Evolutionary conservation across 257 asterid species (phyloP), one percentile per base, ranked within the genome.

Genomic region (Solanum gandarillasii): DNA sequence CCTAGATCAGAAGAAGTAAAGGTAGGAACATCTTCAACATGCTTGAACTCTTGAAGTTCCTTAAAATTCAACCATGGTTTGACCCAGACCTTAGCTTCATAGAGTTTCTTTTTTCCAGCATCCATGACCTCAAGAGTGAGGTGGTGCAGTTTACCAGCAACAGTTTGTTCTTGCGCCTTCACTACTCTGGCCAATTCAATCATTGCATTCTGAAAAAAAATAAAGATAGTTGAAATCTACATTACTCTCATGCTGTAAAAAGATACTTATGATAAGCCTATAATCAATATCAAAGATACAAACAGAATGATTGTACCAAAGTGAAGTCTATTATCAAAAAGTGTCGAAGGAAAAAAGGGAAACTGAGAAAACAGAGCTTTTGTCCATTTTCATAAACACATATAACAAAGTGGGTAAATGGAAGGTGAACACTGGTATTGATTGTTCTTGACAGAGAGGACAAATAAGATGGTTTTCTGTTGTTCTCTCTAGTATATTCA

Each of bases 31-130:
- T 94, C 96, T 27, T 84, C 93, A 41, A 93, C 93, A 85, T 91
- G 96, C 86, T 89, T 94, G 93, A 97, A 97, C 74, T 94, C 98
- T 88, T 97, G 96, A 38, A 97, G 91, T 87, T 97, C 95, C 93
- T 92, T 95, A 52, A 95, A 97, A 86, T 94, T 71, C 94, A 95
- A 58, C 99, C 99, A 97, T 12, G 99, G 98, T 86, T 95, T 97
- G 1, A 95, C 98, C 99, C 98, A 97, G 20, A 97, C 91, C 91
- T 97, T 97, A 7, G 99, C 98, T 91, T 92, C 93, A 27, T 97
- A 97, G 2, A 95, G 92, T 87, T 91, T 91, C 91, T 93, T 95
- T 83, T 87, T 94, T 55, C 98, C 98, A 20, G 93, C 93, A 81
- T 97, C 99, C 52, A 92, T 12, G 71, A 96, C 95, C 91, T 97